Evolutionary conservation across 2,329 filamentous ascomycete genomes (phyloP), one percentile per base, ranked within the genome.

Genomic region (Thermoascus crustaceus): DNA sequence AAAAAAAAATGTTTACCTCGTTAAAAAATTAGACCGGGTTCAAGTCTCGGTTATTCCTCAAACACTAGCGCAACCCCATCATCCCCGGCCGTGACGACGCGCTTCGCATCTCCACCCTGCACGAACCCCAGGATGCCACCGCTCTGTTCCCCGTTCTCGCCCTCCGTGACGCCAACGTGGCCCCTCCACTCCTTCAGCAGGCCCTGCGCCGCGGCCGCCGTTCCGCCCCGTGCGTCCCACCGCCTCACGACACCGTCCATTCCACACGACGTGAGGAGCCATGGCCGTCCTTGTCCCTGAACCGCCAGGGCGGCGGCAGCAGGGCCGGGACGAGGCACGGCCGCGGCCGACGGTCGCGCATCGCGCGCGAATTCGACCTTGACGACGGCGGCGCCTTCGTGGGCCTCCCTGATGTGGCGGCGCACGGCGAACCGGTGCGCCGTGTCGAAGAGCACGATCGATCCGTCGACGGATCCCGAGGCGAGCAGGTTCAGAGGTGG

Each of bases 121-220:
- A 94, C 88, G 55, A 96, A 98, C 0, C 82, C 88, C 48, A 96
- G 64, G 6, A 96, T 81, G 35, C 89, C 89, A 21, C 88, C 89
- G 6, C 14, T 86, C 81, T 64, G 86, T 83, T 54, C 85, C 78
- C 19, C 88, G 80, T 49, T 85, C 61, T 57, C 54, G 23, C 58
- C 63, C 40, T 64, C 62, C 2, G 50, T 49, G 14, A 60, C 43
- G 13, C 54, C 58, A 40, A 61, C 38, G 58, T 98, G 91, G 0
- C 91, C 91, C 60, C 74, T 86, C 88, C 88, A 96, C 63, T 95
- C 88, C 45, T 80, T 82, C 16, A 85, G 66, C 34, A 94, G 65
- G 0, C 85, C 87, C 34, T 78, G 77, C 6, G 72, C 76, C 2
- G 76, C 77, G 1, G 75, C 75, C 1, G 74, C 72, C 1, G 78